Base-by-base conservation (phyloP, 768 basidiomycete species). In the Strobilomyces confusus region DNA sequence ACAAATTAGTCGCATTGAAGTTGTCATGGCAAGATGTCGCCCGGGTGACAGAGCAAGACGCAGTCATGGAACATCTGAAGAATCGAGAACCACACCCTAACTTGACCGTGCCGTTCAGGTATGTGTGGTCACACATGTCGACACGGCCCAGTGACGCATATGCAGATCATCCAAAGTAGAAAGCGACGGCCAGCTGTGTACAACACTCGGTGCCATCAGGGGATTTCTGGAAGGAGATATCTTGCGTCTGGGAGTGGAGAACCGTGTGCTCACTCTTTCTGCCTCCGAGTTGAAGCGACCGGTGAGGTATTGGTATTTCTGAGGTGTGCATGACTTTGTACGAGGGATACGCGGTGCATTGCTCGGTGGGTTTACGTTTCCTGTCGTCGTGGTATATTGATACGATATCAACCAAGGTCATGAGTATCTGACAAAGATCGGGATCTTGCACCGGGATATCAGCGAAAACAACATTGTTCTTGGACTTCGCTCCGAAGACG, bases 171-270 rank as follows among this genome's bases (percentile, higher is more conserved):
- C 25, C 14, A 29, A 48, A 1, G 36, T 26, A 6, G 15, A 48
- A 9, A 49, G 17, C 36, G 14, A 51, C 2, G 45, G 29, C 25
- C 7, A 29, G 20, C 11, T 12, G 6, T 36, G 30, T 8, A 50
- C 44, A 2, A 53, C 52, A 3, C 44, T 60, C 5, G 45, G n/a
- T 14, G 26, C 33, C 0, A 59, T 62, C 47, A 33, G 58, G 19
- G 46, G 45, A 0, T 52, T 56, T 15, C n/a, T 53, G 0, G 41
- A 49, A 3, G 48, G 53, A 1, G 26, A 59, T 12, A 38, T 49
- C 5, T 3, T 9, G 11, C 5, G 2, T 9, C 29, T 29, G 1
- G 29, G 29, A 9, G 43, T 51, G 2, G 55, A 57, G 22, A 55
- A 54, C 20, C 51, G 46, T 0, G 29, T 48, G 2, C 40, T 46